Evolutionary conservation across 163 green algal species (phyloP).

Genomic region (Volvox carteri): DNA sequence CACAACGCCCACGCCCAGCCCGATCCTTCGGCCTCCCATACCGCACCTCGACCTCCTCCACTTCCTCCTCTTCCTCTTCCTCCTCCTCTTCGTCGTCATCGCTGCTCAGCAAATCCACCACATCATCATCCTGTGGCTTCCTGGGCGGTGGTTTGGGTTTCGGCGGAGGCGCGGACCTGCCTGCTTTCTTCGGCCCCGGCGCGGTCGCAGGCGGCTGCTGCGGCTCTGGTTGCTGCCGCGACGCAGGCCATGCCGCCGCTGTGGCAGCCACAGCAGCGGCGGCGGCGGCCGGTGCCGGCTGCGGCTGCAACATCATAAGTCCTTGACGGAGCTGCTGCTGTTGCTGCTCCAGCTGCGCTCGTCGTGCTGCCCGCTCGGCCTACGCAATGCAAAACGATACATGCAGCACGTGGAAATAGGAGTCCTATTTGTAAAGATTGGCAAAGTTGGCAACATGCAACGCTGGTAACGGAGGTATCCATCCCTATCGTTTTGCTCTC

Average conservation of each 20-base stretch:
- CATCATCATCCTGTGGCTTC: neutral
- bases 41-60: conserved; percentile 10
- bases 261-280: neutral
- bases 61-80: conserved; percentile 33
- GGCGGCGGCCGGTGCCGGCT: no score
- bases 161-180: neutral
- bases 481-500: no score
- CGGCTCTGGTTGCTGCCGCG: neutral
- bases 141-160: neutral
- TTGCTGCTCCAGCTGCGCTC: neutral
- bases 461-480: no score
- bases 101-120: conserved; percentile 38
- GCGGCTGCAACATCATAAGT: neutral
- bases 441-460: no score
- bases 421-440: no score
- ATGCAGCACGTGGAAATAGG: no score
- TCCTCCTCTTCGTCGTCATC: conserved; percentile 40
- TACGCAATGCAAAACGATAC: neutral
- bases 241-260: neutral
- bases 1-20: neutral
- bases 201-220: no score
- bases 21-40: neutral
- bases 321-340: neutral
- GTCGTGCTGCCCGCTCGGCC: neutral
- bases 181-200: neutral